Conservation (phyloP, 2,329 filamentous ascomycete genomes). For the Fusarium continuum region DNA sequence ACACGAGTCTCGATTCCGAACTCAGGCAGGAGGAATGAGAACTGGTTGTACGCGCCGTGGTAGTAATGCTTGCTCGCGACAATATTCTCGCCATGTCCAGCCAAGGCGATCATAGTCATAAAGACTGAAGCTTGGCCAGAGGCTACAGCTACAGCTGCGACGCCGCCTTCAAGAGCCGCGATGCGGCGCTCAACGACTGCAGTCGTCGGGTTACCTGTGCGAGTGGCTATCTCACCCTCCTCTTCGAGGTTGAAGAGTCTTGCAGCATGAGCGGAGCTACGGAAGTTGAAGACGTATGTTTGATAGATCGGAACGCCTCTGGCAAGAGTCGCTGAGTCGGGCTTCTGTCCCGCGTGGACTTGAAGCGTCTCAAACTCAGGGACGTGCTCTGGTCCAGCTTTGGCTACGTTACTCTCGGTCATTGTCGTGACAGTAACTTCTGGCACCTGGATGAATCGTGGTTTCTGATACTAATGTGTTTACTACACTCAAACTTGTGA, state of each 20-base stretch:
- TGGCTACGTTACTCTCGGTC: too few relatives aligned
- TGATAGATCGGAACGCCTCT: conserved; percentile 86
- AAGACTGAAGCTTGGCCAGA: conserved; percentile 1
- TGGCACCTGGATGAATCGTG: too few relatives aligned
- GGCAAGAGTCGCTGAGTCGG: conserved; percentile 82
- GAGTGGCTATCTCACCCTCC: conserved; percentile 94
- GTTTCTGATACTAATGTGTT: too few relatives aligned
- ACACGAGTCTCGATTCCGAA: neutral
- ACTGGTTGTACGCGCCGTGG: conserved; percentile 7
- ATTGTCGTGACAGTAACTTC: too few relatives aligned
- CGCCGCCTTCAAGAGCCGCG: neutral
- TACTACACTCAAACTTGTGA: too few relatives aligned
- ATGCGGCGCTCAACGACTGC: neutral
- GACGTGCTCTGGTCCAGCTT: too few relatives aligned
- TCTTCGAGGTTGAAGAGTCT: conserved; percentile 95
- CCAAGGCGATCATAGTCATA: neutral
- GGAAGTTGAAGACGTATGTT: conserved; percentile 82
- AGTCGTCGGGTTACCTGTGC: conserved; percentile 72
- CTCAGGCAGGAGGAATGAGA: neutral
- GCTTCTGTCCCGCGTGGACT: conserved; percentile 79
- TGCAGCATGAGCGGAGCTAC: conserved; percentile 93
- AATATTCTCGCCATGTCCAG: neutral
- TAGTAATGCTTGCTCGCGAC: conserved; percentile 1
- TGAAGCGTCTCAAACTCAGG: conserved; percentile 81
- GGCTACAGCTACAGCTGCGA: neutral